Evolutionary conservation across 108 stramenopile genomes (phyloP), one percentile per base, ranked within the genome.

Genomic region (Fragilaria crotonensis): DNA sequence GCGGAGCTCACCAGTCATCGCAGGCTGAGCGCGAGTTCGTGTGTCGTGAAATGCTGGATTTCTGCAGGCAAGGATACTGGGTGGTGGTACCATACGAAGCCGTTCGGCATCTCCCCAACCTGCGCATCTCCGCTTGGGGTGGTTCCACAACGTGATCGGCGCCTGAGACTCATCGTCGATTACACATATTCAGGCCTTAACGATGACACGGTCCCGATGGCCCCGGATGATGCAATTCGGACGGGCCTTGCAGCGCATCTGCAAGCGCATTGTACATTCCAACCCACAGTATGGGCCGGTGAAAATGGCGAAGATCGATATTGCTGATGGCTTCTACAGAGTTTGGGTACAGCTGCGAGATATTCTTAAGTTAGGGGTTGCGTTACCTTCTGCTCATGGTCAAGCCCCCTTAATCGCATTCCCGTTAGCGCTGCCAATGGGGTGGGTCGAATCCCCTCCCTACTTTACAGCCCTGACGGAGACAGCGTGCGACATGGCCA

Each of bases 41-140:
- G 11, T 11, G 11, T 14, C 36, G 14, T 11, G 36, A 41, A 41
- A n/a, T n/a, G n/a, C n/a, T n/a, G n/a, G n/a, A n/a, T 33, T 45
- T 59, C 61, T 5, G 54, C 19, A 50, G 44, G 22, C 36, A 67
- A 48, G 60, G 48, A 31, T 64, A 22, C 20, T 71, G 76, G n/a
- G n/a, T n/a, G n/a, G n/a, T 69, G 20, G 46, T 69, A 4, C 68
- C 68, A 1, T 54, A 45, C 30, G 21, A n/a, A 22, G 32, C 54
- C 14, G 47, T 62, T 19, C 26, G 30, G 27, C 30, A 62, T 30
- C 44, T 62, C 3, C 25, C 53, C 20, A 22, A 45, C 14, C 48
- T 72, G 17, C 53, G 48, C 0, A 19, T 68, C 27, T 67, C 61
- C 33, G 63, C 73, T 29, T 46, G n/a, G n/a, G n/a, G n/a, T n/a